Evolutionary conservation across 164 flowering plant species (phyloP), one percentile per base, ranked within the genome.

Genomic region (Paratinospora sagittata): DNA sequence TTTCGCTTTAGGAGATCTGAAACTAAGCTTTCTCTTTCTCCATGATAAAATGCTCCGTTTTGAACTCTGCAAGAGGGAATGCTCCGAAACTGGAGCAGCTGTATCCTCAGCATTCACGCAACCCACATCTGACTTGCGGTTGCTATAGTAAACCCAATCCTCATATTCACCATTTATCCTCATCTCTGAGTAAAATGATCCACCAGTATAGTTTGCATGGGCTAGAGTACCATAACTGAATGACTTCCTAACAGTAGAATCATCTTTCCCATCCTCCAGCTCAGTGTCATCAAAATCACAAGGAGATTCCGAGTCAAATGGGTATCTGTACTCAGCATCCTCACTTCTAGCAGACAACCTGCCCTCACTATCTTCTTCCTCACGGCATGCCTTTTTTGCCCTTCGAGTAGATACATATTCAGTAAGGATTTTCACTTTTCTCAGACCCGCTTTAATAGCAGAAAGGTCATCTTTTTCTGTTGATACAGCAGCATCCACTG

Each of bases 21-120:
- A 91, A 75, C 87, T 90, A 73, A 91, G 81, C 79, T 96, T 96
- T 76, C 99, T 84, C 77, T 91, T 93, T 82, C 89, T 89, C 99
- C 99, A 96, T 55, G 98, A 82, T 0, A 96, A 79, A n/a, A 96
- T 80, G 72, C 95, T 81, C 37, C 86, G 85, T 76, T 85, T 96
- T 64, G 95, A 83, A 49, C 82, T 84, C 74, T 73, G 90, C 67
- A 77, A 8, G 14, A 76, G 33, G 33, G 89, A 74, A 16, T 78
- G 87, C 74, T 88, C 91, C 64, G 83, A 67, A 21, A 68, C 73
- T 13, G 82, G 75, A 21, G 84, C 69, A 52, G 76, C 52, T 23
- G 79, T 45, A 74, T 91, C 97, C 74, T 89, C 93, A 26, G 65
- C 69, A 19, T 45, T 72, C 58, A 86, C 78, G 73, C 83, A 78